Evolutionary conservation across 768 basidiomycete genomes (phyloP), one percentile per base, ranked within the genome.

Genomic region (Suillus cothurnatus): DNA sequence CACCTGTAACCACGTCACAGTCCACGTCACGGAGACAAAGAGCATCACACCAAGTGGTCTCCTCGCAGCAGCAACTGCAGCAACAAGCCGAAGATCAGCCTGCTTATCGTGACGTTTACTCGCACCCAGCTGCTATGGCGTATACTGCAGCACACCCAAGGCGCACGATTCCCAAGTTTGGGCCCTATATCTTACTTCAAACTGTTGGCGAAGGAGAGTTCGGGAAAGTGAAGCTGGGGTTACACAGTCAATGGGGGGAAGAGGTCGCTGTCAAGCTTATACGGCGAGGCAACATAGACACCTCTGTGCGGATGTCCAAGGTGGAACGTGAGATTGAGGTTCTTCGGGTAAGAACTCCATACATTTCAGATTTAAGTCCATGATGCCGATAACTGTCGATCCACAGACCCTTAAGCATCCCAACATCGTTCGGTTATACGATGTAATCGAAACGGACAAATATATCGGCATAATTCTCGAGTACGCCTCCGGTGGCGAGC

Each of bases 401-500:
- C 43, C 71, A 11, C 74, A 98, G 96, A 88, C 86, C 63, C 85
- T 99, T 66, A 94, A 95, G 75, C 97, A 99, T 70, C 97, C 97
- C 0, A 99, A 99, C 77, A 99, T 99, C 78, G 97, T 99, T 41
- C 90, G 95, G 12, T 82, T 99, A 53, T 98, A 97, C 85, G 97
- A 99, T 74, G 96, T 99, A 26, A 97, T 99, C 70, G 96, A 99
- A 77, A 99, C 97, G 1, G 97, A 99, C 83, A 98, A 97, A 78
- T 99, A 99, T 80, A 99, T 99, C 71, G 97, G 97, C 43, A 99
- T 99, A 74, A 97, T 99, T 70, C 88, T 99, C 67, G 97, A 99
- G 77, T 99, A 97, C 72, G 97, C 97, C 41, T 95, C 94, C 1
- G 97, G 97, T 61, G 97, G 97, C 63, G 97, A 99, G 76, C 88